phyloP scores from a whole-genome alignment of 371 early-diverging fungal species.

The Coemansia linderi region DNA sequence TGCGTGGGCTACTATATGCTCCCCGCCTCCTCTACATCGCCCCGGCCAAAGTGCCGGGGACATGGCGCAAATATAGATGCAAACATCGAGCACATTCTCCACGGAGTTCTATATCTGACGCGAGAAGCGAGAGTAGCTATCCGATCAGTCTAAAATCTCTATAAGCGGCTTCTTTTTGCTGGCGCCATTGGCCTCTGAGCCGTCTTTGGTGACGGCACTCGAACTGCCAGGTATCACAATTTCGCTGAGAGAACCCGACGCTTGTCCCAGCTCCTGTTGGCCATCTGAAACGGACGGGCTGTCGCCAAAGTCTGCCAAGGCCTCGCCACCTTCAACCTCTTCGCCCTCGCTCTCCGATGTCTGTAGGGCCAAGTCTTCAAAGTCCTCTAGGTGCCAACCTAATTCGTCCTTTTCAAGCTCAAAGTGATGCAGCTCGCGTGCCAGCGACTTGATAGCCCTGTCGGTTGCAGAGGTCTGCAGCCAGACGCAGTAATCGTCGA shows the following conservation, averaged over 20 bases:
- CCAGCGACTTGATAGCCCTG: slow-evolving; percentile 68
- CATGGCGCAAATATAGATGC: neutral
- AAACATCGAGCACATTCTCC: neutral
- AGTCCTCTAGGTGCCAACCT: slow-evolving; percentile 74
- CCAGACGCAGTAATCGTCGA: slow-evolving; percentile 98
- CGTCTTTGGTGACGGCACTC: neutral
- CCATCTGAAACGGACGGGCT: neutral
- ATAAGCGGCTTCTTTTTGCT: neutral
- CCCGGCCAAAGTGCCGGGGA: neutral
- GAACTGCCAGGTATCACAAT: neutral
- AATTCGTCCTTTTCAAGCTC: slow-evolving; percentile 65
- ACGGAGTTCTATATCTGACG: neutral
- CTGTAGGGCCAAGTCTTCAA: slow-evolving; percentile 66
- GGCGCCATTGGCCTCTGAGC: neutral
- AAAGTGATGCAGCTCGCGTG: slow-evolving; percentile 76
- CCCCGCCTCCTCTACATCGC: neutral
- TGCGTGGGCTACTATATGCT: neutral
- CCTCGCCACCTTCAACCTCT: slow-evolving; percentile 3
- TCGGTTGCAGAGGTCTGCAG: slow-evolving; percentile 78
- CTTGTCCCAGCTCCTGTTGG: neutral
- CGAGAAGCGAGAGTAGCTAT: neutral
- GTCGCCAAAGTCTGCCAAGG: neutral
- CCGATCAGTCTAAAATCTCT: slow-evolving; percentile 1
- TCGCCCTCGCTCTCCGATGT: slow-evolving; percentile 53
- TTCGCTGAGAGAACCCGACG: neutral